Evolutionary conservation across 192 early-diverging fungal species (phyloP), one percentile per base, ranked within the genome.

Genomic region (Coemansia sp.): DNA sequence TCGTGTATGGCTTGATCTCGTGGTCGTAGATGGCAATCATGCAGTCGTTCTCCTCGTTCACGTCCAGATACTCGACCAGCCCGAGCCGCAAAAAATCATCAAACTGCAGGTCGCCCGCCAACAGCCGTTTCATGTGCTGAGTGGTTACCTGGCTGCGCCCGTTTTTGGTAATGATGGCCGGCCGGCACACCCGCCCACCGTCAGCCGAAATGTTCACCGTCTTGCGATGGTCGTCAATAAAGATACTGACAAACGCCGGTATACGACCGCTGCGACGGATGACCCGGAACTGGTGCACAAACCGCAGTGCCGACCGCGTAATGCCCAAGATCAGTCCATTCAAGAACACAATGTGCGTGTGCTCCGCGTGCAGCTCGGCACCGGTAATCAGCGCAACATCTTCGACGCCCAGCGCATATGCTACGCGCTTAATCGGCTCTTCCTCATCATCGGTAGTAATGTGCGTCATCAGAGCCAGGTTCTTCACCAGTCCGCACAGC

Each of bases 11-110:
- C 53, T 85, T 83, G 64, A 98, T 89, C 59, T 97, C 92, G 4
- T 77, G 70, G 63, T 95, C 94, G 56, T 94, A 94, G 12, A 94
- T 83, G 6, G 95, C 93, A 83, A 97, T 95, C 69, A 91, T 88
- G n/a, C 89, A 87, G 82, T 98, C 96, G 66, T 91, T 94, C 75
- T 96, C 95, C 82, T 98, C 96, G 75, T 98, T 97, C 43, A 94
- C 92, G 78, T 98, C 96, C 43, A 98, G 79, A 69, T 94, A 98
- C 81, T 97, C 96, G 48, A 98, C 88, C 66, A 95, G 78, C 24
- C 96, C 96, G 59, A 90, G 84, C 2, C 81, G 82, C 62, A 98
- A 85, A 60, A 98, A 92, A 77, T 98, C 95, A 37, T 96, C 93
- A 80, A 98, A 98, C 6, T 82, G 81, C 32, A 90, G 54, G 45